These are phyloP conservation scores for Hygrocybe punicea DNA, from an alignment of 768 basidiomycete genomes.

Conservation along the genomic window DNA sequence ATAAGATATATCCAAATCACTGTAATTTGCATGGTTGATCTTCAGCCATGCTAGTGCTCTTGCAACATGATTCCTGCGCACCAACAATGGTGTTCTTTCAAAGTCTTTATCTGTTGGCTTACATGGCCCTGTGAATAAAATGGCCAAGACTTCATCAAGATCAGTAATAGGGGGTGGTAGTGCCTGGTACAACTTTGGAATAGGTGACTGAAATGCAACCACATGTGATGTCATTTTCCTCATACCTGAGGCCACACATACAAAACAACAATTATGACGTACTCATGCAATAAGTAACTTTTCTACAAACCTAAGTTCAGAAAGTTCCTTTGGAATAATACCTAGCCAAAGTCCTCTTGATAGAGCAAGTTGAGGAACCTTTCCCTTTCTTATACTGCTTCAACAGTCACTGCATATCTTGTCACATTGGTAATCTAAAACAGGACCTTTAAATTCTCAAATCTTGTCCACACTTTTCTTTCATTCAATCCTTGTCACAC, in stretches of 20 bases:
- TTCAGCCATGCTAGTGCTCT: conserved; percentile 34
- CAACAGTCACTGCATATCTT: conserved; percentile 10
- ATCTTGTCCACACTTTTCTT: conserved; percentile 6
- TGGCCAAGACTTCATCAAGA: conserved; percentile 31
- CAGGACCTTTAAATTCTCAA: conserved; percentile 13
- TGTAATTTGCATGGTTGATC: conserved; percentile 33
- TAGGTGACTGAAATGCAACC: conserved; percentile 28
- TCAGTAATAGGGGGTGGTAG: conserved; percentile 33
- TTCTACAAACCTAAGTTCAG: conserved; percentile 25
- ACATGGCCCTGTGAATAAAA: conserved; percentile 30
- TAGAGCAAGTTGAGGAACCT: conserved; percentile 16
- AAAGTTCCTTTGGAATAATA: conserved; percentile 23
- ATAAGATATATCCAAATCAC: conserved; percentile 26
- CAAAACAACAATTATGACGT: conserved; percentile 27
- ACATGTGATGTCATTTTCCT: conserved; percentile 12
- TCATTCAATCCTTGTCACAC: conserved; percentile 7
- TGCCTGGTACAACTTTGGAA: conserved; percentile 26
- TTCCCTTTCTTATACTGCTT: conserved; percentile 1
- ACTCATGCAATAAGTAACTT: conserved; percentile 20
- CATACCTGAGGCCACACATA: conserved; percentile 21
- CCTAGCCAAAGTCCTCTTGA: conserved; percentile 36
- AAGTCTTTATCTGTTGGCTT: conserved; percentile 27
- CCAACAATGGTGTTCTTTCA: conserved; percentile 31
- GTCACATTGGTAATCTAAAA: conserved; percentile 11
- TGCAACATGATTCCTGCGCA: conserved; percentile 21